Conservation (phyloP, 148 eudicot genomes). For the Spergularia bocconei region DNA sequence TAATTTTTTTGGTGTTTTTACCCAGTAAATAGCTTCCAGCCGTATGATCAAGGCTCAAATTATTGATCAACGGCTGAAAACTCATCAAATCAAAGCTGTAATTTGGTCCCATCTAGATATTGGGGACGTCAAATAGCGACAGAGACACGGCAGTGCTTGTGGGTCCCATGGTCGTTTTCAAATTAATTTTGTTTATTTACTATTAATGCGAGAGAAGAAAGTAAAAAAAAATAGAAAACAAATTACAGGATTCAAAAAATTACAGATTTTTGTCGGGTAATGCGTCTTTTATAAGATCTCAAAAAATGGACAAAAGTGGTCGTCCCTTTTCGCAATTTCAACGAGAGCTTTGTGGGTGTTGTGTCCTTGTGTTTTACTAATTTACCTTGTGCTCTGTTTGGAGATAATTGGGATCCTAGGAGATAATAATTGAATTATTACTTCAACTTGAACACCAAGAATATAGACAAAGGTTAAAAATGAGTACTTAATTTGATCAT, state of each 20-base stretch:
- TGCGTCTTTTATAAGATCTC: conserved; percentile 13
- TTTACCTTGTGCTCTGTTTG: neutral
- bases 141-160: conserved; percentile 14
- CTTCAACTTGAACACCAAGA: too few species aligned
- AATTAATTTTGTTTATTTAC: too few species aligned
- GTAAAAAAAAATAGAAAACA: neutral
- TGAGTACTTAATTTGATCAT: too few species aligned
- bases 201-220: too few species aligned
- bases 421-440: neutral
- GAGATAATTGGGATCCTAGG: neutral
- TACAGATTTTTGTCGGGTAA: conserved; percentile 18
- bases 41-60: too few species aligned
- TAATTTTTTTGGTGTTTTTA: too few species aligned
- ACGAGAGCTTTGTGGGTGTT: conserved; percentile 7
- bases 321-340: conserved; percentile 20
- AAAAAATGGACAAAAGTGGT: conserved; percentile 26
- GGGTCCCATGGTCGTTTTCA: conserved; percentile 10
- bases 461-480: too few species aligned
- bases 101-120: neutral
- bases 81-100: too few species aligned
- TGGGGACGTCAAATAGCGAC: conserved; percentile 5
- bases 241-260: conserved; percentile 1
- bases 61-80: too few species aligned
- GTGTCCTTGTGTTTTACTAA: neutral
- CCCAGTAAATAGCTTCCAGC: too few species aligned